phyloP scores from a whole-genome alignment of 345 rosid genomes.

The Hibiscus syriacus region DNA sequence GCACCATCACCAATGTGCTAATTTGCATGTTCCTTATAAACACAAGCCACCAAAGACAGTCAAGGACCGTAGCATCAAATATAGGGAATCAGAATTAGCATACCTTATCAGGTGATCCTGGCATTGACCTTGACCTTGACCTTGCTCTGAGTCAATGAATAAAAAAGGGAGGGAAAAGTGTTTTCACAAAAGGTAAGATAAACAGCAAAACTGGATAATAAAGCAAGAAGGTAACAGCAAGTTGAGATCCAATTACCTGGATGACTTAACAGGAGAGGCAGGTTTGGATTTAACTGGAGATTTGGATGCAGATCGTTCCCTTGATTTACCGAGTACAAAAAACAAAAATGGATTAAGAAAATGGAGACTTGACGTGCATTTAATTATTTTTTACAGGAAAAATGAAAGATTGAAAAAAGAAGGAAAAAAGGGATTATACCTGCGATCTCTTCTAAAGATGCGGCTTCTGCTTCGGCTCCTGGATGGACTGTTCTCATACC shows the following conservation, averaged over 20 bases:
- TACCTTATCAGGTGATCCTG: conserved; percentile 48
- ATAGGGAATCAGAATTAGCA: background rate
- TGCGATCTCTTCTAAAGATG: conserved; percentile 50
- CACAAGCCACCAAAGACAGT: background rate
- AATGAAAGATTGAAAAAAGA: background rate
- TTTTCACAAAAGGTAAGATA: background rate
- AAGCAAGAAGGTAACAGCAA: background rate
- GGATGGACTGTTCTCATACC: conserved; percentile 50
- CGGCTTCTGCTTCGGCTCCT: conserved; percentile 59
- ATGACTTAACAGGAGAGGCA: conserved; percentile 52
- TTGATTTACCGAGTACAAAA: conserved; percentile 42
- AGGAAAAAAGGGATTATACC: conserved; percentile 20
- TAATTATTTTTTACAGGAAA: background rate
- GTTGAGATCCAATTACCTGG: conserved; percentile 30
- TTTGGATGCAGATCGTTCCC: conserved; percentile 41
- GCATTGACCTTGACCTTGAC: conserved; percentile 39
- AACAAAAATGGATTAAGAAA: background rate
- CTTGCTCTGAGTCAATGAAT: conserved; percentile 7
- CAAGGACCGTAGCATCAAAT: background rate
- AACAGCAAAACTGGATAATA: background rate
- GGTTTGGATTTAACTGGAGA: conserved; percentile 68
- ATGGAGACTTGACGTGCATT: background rate
- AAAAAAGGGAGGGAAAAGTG: background rate
- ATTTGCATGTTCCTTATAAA: too few relatives aligned
- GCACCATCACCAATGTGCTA: too few relatives aligned